Percentiles rank a stretch among this genome's conserved stretches.
phyloP scores from a whole-genome alignment of 1,139 yeast species.

The Kurtzmaniella quercitrusa region DNA sequence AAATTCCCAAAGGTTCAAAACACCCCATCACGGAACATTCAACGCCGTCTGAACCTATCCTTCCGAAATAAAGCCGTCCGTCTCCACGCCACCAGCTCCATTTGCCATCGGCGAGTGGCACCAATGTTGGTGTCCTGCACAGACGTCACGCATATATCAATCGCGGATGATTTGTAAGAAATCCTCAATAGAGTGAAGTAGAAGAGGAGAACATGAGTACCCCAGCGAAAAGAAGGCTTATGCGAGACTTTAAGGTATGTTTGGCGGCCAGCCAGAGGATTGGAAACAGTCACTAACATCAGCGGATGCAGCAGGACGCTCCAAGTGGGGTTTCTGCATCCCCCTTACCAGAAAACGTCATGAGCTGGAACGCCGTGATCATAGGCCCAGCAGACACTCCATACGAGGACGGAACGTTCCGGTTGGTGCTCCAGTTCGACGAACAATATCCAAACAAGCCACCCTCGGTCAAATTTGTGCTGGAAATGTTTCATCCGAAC shows the following conservation, averaged over 20 bases:
- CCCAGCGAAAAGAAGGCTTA: constrained; percentile 94
- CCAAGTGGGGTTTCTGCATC: constrained; percentile 98
- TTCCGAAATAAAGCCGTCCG: too few relatives aligned
- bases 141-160: too few relatives aligned
- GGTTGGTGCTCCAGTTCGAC: constrained; percentile 81
- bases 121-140: too few relatives aligned
- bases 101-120: too few relatives aligned
- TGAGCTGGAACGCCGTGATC: constrained; percentile 97
- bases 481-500: constrained; percentile 97
- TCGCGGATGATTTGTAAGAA: constrained; percentile 1
- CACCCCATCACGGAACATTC: too few relatives aligned
- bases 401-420: constrained; percentile 95
- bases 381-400: constrained; percentile 98
- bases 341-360: constrained; percentile 93
- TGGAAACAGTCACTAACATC: constrained; percentile 12
- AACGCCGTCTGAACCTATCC: too few relatives aligned
- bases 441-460: constrained; percentile 98
- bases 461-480: constrained; percentile 83
- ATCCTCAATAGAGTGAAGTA: background rate
- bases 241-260: constrained; percentile 93
- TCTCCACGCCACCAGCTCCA: too few relatives aligned
- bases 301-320: constrained; percentile 97
- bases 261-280: background rate
- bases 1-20: too few relatives aligned
- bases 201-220: constrained; percentile 65